These are phyloP conservation scores for Phytomonas sp. DNA, from an alignment of 208 protist genomes.

Conservation along the genomic window DNA sequence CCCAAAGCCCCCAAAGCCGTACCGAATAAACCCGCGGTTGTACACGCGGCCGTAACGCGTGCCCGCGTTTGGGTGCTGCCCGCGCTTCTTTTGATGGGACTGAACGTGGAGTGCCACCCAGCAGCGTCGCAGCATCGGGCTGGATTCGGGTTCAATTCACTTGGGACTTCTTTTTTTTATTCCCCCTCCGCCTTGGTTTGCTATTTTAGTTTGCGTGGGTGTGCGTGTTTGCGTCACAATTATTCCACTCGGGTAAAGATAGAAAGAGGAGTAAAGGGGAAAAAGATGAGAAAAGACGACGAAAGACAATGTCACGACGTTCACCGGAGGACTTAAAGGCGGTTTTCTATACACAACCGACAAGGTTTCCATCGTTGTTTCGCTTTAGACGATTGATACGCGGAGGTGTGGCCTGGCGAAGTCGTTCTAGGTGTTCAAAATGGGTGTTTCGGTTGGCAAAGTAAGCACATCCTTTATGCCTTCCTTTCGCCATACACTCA, in stretches of 20 bases:
- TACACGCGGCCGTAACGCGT: slow-evolving; percentile 85
- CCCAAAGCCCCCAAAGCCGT: slow-evolving; percentile 86
- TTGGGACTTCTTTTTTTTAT: background rate
- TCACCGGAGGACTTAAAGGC: background rate
- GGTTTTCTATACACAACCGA: too few species aligned
- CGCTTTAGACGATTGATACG: background rate
- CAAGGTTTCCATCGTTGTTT: background rate
- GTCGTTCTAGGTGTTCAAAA: background rate
- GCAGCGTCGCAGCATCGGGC: slow-evolving; percentile 56
- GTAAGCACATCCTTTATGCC: background rate
- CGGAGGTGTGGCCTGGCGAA: background rate
- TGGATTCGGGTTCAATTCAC: background rate
- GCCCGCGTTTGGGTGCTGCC: slow-evolving; percentile 76
- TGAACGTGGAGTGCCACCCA: slow-evolving; percentile 50
- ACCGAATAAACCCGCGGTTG: slow-evolving; percentile 80
- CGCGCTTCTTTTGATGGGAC: slow-evolving; percentile 78
- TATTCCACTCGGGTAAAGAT: background rate
- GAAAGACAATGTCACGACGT: background rate
- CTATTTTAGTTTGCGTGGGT: background rate
- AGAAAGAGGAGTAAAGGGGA: background rate
- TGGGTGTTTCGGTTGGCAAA: background rate
- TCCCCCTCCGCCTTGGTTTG: background rate
- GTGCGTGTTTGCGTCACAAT: background rate
- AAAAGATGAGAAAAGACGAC: background rate
- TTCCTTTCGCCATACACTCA: background rate